Percentiles rank a stretch among this genome's conserved stretches.
phyloP scores from a whole-genome alignment of 2,329 filamentous ascomycete genomes.

The Cladosporium austrohemisphaericum region DNA sequence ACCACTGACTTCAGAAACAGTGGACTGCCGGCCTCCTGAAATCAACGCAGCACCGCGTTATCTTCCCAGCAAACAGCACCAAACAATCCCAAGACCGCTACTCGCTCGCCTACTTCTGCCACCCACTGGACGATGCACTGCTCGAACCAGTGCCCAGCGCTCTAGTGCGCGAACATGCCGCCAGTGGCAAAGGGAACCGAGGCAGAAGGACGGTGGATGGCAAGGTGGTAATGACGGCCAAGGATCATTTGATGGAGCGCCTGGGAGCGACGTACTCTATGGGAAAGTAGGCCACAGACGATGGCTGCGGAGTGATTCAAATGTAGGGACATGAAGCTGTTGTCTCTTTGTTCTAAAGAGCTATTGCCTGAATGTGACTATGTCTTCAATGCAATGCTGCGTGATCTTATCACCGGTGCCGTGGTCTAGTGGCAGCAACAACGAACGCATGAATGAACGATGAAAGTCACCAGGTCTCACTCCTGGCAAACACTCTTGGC shows the following conservation, averaged over 20 bases:
- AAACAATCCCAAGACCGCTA: slow-evolving; percentile 49
- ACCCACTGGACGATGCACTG: slow-evolving; percentile 54
- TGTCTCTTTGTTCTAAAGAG: too few species aligned
- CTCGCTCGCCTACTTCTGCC: slow-evolving; percentile 61
- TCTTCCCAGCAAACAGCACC: slow-evolving; percentile 53
- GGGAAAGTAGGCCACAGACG: slow-evolving; percentile 16
- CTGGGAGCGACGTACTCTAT: slow-evolving; percentile 57
- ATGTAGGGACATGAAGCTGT: too few species aligned
- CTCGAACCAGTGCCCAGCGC: slow-evolving; percentile 55
- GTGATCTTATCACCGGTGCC: too few species aligned
- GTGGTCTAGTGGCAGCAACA: too few species aligned
- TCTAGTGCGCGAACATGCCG: slow-evolving; percentile 40
- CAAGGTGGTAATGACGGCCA: slow-evolving; percentile 52
- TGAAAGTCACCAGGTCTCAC: too few species aligned
- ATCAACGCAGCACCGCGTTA: slow-evolving; percentile 83
- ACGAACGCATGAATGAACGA: too few species aligned
- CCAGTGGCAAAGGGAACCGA: slow-evolving; percentile 29
- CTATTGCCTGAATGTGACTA: too few species aligned
- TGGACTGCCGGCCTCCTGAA: slow-evolving; percentile 89
- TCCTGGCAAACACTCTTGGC: too few species aligned
- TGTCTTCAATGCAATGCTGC: too few species aligned
- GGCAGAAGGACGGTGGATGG: slow-evolving; percentile 25
- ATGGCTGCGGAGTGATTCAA: too few species aligned
- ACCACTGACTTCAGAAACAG: background rate
- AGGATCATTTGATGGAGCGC: slow-evolving; percentile 55